These are phyloP conservation scores for Serendipita vermifera DNA, from an alignment of 768 basidiomycete genomes.

Conservation along the genomic window DNA sequence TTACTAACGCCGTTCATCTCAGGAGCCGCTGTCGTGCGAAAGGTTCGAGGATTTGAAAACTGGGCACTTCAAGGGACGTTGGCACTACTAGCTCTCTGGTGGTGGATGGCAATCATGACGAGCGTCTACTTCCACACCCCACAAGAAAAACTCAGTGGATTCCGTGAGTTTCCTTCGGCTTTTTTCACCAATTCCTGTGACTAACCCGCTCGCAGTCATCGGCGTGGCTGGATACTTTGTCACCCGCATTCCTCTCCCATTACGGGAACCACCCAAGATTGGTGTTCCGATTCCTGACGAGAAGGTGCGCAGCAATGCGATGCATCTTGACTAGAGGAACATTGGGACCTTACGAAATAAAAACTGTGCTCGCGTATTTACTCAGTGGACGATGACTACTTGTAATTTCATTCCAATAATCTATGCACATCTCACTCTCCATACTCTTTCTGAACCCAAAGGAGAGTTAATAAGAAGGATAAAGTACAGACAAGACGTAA, in stretches of 20 bases:
- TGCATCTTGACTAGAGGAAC: constrained; percentile 7
- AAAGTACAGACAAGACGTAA: too few relatives aligned
- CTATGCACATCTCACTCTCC: too few relatives aligned
- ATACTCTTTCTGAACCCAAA: too few relatives aligned
- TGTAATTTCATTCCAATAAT: too few relatives aligned
- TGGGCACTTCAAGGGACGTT: too few relatives aligned
- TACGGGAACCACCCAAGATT: neutral
- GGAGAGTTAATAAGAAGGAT: too few relatives aligned
- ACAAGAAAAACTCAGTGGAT: constrained; percentile 75
- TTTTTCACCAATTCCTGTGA: constrained; percentile 26
- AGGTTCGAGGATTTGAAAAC: too few relatives aligned
- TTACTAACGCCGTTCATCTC: neutral
- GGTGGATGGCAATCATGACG: constrained; percentile 67
- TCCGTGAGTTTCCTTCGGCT: constrained; percentile 39
- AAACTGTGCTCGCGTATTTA: too few relatives aligned
- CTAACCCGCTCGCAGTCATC: neutral
- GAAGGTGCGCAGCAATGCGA: neutral
- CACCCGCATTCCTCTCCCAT: constrained; percentile 1
- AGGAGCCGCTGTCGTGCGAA: too few relatives aligned
- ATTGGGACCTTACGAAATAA: too few relatives aligned
- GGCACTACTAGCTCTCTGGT: constrained; percentile 46
- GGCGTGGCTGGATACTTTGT: constrained; percentile 1
- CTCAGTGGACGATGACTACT: too few relatives aligned
- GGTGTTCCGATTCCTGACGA: neutral
- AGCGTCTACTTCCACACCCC: constrained; percentile 86